Conservation (phyloP, 2,329 filamentous ascomycete species). For the Aspergillus bombycis region DNA sequence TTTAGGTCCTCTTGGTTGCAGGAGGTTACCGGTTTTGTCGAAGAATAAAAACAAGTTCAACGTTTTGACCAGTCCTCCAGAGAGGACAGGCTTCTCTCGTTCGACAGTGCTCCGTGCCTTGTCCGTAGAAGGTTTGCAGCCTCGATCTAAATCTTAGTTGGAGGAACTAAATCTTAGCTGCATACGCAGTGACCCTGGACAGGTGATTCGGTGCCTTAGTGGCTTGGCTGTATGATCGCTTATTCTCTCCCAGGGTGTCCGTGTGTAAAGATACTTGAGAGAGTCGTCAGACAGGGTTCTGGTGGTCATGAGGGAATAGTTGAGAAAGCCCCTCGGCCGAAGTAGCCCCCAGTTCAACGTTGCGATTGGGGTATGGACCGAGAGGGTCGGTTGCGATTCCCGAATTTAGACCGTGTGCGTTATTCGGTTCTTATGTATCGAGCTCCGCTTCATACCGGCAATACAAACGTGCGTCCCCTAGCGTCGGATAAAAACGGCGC, state of each 20-base stretch:
- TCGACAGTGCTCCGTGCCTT: background rate
- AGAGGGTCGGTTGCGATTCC: conserved; percentile 3
- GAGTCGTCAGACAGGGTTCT: background rate
- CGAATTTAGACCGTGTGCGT: background rate
- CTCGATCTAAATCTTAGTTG: conserved; percentile 11
- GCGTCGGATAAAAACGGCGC: conserved; percentile 18
- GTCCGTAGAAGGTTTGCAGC: conserved; percentile 1
- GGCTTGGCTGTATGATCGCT: conserved; percentile 3
- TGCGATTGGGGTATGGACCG: background rate
- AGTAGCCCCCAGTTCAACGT: background rate
- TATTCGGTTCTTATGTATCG: background rate
- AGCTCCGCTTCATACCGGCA: background rate
- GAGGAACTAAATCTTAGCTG: conserved; percentile 1
- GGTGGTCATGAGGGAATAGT: background rate
- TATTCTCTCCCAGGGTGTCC: conserved; percentile 1
- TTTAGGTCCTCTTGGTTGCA: background rate
- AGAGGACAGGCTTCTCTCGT: background rate
- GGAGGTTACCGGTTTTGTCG: background rate
- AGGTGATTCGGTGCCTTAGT: conserved; percentile 2
- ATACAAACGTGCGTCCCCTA: conserved; percentile 2
- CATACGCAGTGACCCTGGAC: conserved; percentile 2
- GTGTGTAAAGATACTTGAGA: background rate
- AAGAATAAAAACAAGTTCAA: background rate
- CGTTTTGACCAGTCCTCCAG: background rate
- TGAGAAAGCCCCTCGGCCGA: background rate